Evolutionary conservation across 805 yeast species (phyloP), one percentile per base, ranked within the genome.

Genomic region (Candida quercuum): DNA sequence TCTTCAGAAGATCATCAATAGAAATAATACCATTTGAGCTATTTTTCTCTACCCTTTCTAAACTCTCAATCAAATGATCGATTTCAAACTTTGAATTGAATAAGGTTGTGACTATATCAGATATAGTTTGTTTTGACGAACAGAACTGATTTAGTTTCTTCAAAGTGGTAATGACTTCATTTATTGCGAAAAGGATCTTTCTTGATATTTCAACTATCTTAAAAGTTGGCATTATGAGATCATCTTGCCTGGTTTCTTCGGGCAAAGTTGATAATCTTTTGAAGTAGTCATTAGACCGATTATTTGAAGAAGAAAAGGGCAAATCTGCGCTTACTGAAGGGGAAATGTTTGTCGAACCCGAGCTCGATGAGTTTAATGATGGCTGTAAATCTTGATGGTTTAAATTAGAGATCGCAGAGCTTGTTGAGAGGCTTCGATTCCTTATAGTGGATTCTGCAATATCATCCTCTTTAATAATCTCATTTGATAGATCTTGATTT

Each of bases 231-330:
- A 35, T 12, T 20, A 32, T n/a, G 7, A 25, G 16, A 21, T n/a
- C 25, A 12, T 35, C 21, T 43, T 16, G 32, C 42, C 41, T 49
- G 12, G 38, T 38, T 42, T 14, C 33, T 40, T 81, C 88, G 10
- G 78, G 81, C 13, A 82, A 55, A 0, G 82, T 76, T 0, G 86
- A 78, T 28, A 81, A 56, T 42, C 87, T 66, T 48, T 80, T 67
- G 59, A 79, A 78, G 51, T 78, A 79, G 18, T 84, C 86, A 17
- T 74, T 75, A 27, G 76, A 74, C 10, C 32, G 24, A 18, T 74
- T 75, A n/a, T n/a, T n/a, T n/a, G n/a, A n/a, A 27, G 76, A 74
- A 14, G 29, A 9, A 6, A 6, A 6, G 29, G 16, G 29, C 16
- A 38, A 6, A 41, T 7, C 41, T 33, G 4, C 44, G n/a, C n/a